Percentiles rank a stretch among this genome's conserved stretches.
phyloP scores from a whole-genome alignment of 768 basidiomycete species.

The Suillus subluteus region DNA sequence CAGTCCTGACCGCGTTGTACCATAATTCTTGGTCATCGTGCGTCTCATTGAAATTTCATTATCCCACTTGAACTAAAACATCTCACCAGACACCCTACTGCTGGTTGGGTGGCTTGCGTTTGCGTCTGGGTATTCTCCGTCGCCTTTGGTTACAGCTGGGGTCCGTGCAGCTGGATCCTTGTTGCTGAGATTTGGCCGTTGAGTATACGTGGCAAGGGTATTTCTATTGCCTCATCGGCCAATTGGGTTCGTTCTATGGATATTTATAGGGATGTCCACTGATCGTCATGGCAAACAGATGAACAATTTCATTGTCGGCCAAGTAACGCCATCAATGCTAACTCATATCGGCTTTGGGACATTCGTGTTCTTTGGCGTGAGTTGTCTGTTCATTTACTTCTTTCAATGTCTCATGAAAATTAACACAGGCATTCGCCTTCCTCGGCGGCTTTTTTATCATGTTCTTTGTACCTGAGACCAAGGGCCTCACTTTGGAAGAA shows the following conservation, averaged over 20 bases:
- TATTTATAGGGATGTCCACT: background rate
- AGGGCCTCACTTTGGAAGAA: constrained; percentile 74
- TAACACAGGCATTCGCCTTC: constrained; percentile 60
- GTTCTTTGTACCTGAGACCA: constrained; percentile 75
- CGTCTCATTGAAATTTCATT: constrained; percentile 24
- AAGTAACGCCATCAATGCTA: constrained; percentile 75
- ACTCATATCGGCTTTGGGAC: constrained; percentile 67
- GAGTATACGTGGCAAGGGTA: constrained; percentile 73
- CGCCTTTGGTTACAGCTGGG: constrained; percentile 79
- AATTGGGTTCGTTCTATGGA: constrained; percentile 58
- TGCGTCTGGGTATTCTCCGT: constrained; percentile 79
- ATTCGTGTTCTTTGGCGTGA: constrained; percentile 76
- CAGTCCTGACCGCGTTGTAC: constrained; percentile 63
- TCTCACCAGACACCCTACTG: constrained; percentile 38
- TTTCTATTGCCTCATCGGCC: constrained; percentile 74
- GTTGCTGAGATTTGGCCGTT: constrained; percentile 77
- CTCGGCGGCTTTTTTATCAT: constrained; percentile 68
- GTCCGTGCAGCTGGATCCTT: constrained; percentile 78
- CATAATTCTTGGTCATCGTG: constrained; percentile 56
- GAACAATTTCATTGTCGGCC: constrained; percentile 66
- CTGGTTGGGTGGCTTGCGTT: constrained; percentile 73
- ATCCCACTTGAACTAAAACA: constrained; percentile 9
- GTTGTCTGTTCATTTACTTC: constrained; percentile 20
- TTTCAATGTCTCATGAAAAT: constrained; percentile 10
- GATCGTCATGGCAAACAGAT: constrained; percentile 44